phyloP scores from a whole-genome alignment of 169 alveolate genomes.

The Eimeria sp. region DNA sequence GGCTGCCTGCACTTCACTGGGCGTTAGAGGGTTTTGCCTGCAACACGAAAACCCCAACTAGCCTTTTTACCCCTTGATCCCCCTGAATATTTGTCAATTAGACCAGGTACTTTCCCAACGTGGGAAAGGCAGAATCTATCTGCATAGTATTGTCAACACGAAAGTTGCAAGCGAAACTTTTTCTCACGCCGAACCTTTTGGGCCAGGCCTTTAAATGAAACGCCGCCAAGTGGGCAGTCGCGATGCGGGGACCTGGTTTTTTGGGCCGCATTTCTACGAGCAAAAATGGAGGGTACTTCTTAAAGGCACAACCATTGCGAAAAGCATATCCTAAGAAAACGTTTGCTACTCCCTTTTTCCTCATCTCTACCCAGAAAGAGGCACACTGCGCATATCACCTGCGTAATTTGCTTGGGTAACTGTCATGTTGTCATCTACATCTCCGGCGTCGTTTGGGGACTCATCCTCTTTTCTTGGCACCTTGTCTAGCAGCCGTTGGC shows the following conservation, averaged over 20 bases:
- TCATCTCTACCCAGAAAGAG: background rate
- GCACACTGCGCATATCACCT: background rate
- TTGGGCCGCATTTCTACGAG: background rate
- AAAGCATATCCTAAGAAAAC: background rate
- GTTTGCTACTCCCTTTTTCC: no score
- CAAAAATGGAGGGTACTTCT: background rate
- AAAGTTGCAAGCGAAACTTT: background rate
- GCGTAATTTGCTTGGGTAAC: background rate
- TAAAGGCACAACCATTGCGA: background rate
- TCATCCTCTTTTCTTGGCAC: background rate
- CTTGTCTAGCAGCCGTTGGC: background rate
- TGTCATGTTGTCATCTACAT: background rate
- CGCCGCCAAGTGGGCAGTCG: constrained; percentile 31
- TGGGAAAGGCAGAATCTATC: no score
- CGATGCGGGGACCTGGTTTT: background rate
- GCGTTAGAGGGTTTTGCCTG: constrained; percentile 43
- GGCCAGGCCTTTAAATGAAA: constrained; percentile 57
- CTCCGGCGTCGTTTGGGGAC: background rate
- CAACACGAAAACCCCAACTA: background rate
- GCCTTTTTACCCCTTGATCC: no score
- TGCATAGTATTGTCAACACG: background rate
- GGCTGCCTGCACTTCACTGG: constrained; percentile 17
- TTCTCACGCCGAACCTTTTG: background rate
- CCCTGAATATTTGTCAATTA: no score
- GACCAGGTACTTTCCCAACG: background rate